Evolutionary conservation across 1,284 basidiomycete genomes (phyloP).

Genomic region (Cryptococcus sp.): DNA sequence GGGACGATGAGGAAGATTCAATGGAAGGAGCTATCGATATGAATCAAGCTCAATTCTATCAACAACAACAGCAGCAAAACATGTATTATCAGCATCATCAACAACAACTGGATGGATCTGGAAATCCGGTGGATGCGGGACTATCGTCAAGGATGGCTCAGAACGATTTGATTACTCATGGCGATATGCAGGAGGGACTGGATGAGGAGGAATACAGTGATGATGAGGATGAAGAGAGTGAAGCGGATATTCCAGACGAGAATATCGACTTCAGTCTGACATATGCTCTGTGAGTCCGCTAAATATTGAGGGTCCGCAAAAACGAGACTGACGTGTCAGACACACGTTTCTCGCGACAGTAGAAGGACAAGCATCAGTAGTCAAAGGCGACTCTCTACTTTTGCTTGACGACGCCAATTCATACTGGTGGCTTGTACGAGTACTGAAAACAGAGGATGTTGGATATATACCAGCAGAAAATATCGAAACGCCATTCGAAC

Average conservation of each 20-base stretch:
- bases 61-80: constrained; percentile 29
- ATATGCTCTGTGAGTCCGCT: constrained; percentile 48
- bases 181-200: background rate
- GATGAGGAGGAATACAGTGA: constrained; percentile 31
- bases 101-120: constrained; percentile 5
- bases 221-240: constrained; percentile 38
- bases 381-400: constrained; percentile 89
- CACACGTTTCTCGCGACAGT: constrained; percentile 94
- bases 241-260: constrained; percentile 51
- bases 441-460: constrained; percentile 96
- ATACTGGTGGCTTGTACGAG: constrained; percentile 97
- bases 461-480: constrained; percentile 99
- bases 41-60: constrained; percentile 55
- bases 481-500: constrained; percentile 96
- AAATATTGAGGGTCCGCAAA: background rate
- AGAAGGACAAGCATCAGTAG: constrained; percentile 92
- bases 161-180: background rate
- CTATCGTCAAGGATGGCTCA: constrained; percentile 1
- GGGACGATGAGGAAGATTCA: constrained; percentile 54
- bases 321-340: constrained; percentile 17
- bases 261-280: constrained; percentile 53
- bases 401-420: constrained; percentile 94
- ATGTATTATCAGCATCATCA: constrained; percentile 32
- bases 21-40: constrained; percentile 38
- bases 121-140: constrained; percentile 1